Conservation (phyloP, 2,329 filamentous ascomycete genomes). For the Tolypocladium inflatum region DNA sequence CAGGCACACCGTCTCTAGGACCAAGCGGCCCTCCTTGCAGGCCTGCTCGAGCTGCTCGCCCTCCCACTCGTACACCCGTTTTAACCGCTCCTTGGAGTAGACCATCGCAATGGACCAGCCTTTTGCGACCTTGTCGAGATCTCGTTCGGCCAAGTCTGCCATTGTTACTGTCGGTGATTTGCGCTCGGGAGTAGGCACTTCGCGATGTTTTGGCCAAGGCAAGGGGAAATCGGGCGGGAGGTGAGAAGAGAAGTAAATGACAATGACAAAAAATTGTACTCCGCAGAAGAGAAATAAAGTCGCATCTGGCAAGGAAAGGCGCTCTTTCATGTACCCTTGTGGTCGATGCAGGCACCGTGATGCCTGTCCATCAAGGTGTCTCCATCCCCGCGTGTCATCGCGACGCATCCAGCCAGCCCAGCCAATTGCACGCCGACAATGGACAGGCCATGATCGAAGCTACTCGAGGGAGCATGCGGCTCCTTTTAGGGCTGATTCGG, state of each 20-base stretch:
- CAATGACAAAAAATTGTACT: background rate
- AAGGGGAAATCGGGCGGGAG: no score
- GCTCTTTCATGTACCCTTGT: background rate
- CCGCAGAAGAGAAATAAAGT: background rate
- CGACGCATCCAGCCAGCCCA: background rate
- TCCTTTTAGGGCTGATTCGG: background rate
- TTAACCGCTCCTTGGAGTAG: conserved; percentile 23
- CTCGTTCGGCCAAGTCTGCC: conserved; percentile 15
- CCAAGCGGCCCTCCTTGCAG: conserved; percentile 20
- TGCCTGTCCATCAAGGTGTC: conserved; percentile 4
- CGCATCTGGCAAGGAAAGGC: background rate
- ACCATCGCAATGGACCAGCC: conserved; percentile 27
- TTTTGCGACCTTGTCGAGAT: conserved; percentile 24
- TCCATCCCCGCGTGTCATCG: background rate
- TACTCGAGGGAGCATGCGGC: background rate
- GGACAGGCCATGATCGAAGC: background rate
- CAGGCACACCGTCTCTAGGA: conserved; percentile 29
- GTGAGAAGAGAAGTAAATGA: background rate
- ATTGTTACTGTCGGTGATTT: conserved; percentile 4
- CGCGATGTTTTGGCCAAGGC: no score
- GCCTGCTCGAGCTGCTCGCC: conserved; percentile 22
- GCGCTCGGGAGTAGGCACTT: background rate
- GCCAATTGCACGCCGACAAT: background rate
- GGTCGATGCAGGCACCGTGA: background rate
- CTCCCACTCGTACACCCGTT: conserved; percentile 20